Evolutionary conservation across 2,329 filamentous ascomycete genomes (phyloP).

Genomic region (Emmonsiellopsis sp.): DNA sequence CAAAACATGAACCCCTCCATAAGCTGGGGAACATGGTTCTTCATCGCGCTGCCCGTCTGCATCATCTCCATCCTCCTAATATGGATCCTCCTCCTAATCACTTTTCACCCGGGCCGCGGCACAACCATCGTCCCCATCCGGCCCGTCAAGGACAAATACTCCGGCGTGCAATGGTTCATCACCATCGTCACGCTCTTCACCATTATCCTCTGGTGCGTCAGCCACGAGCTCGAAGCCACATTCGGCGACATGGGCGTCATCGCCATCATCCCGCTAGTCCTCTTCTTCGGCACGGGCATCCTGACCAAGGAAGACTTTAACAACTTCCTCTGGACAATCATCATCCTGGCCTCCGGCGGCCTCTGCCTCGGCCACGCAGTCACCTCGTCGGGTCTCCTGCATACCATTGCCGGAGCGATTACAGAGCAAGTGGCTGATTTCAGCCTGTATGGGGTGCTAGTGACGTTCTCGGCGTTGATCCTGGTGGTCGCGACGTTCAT

Average conservation of each 20-base stretch:
- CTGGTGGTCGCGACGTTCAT: slow-evolving; percentile 95
- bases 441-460: slow-evolving; percentile 73
- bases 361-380: slow-evolving; percentile 89
- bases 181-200: slow-evolving; percentile 71
- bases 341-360: slow-evolving; percentile 91
- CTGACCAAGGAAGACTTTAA: slow-evolving; percentile 99
- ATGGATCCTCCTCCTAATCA: slow-evolving; percentile 75
- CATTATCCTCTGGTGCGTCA: slow-evolving; percentile 85
- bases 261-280: slow-evolving; percentile 86
- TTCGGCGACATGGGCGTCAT: slow-evolving; percentile 99
- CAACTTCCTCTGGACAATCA: slow-evolving; percentile 99
- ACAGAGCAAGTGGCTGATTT: slow-evolving; percentile 64
- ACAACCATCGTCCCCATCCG: slow-evolving; percentile 88
- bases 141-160: slow-evolving; percentile 78
- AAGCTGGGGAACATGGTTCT: slow-evolving; percentile 95
- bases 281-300: slow-evolving; percentile 95
- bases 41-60: slow-evolving; percentile 86
- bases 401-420: slow-evolving; percentile 74
- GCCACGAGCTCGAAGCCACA: slow-evolving; percentile 72
- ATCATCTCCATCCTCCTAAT: slow-evolving; percentile 79
- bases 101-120: slow-evolving; percentile 75
- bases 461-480: slow-evolving; percentile 77
- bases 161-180: slow-evolving; percentile 88
- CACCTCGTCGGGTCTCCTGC: slow-evolving; percentile 80
- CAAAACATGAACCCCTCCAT: slow-evolving; percentile 90